Evolutionary conservation across 345 rosid genomes (phyloP), one percentile per base, ranked within the genome.

Genomic region (Pistacia integerrima): DNA sequence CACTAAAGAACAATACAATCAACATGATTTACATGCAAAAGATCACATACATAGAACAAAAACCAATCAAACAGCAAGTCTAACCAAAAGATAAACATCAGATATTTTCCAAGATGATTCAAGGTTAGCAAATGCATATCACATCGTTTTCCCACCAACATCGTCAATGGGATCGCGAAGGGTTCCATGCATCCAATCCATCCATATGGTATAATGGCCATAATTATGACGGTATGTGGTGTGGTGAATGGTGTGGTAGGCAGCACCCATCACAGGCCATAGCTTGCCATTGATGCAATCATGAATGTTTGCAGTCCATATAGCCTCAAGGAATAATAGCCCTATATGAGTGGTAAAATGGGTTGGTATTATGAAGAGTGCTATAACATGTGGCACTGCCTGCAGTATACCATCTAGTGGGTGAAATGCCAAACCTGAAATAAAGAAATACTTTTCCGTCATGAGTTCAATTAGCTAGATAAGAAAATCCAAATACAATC

Each of bases 261-360:
- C 99, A 55, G 99, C 97, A 22, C 99, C 99, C 99, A 96, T 93
- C 25, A 92, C 84, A 2, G 99, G 97, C 99, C 99, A 93, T 2
- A 90, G 38, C 59, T 90, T 90, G 61, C 79, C 87, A 25, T 96
- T 92, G 81, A 96, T 96, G 83, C 98, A 93, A 67, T 96, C 99
- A 52, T 96, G 99, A 61, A 96, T 92, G 81, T 93, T 96, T 0
- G 98, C 90, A 0, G 97, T 92, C 99, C 99, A 96, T 82, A 93
- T 68, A 10, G 87, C 94, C 82, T 95, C 99, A 0, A 93, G 55
- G 80, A 93, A 93, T 65, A 93, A 68, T 71, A 95, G 93, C 52
- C 73, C 93, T 41, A 95, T 35, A 76, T 95, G 98, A 0, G 97
- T 80, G 49, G 86, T 85, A 76, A 88, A 93, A 86, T 95, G 99